Conservation (phyloP, 148 eudicot species). For the Amaranthus hypochondriacus region DNA sequence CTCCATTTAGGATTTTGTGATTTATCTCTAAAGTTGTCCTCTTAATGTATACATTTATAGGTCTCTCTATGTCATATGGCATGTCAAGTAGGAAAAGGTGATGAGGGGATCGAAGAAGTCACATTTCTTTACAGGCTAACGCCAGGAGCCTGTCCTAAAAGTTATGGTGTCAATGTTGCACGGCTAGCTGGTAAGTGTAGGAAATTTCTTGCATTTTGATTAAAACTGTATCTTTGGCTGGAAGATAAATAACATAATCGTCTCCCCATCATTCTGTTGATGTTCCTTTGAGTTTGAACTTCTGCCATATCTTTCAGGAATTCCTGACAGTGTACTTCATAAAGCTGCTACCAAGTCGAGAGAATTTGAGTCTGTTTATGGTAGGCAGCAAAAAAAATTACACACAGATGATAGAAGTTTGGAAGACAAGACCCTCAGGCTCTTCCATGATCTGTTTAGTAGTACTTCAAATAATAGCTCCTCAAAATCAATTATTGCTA, state of each 20-base stretch:
- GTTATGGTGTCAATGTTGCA: slow-evolving; percentile 98
- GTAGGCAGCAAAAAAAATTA: slow-evolving; percentile 29
- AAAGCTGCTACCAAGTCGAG: slow-evolving; percentile 74
- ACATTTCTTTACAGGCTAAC: slow-evolving; percentile 84
- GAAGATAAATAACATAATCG: not conserved
- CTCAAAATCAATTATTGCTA: slow-evolving; percentile 14
- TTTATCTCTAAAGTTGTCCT: not conserved
- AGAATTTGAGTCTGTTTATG: slow-evolving; percentile 76
- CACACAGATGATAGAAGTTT: slow-evolving; percentile 12
- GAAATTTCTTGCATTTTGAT: not conserved
- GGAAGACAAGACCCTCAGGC: slow-evolving; percentile 28
- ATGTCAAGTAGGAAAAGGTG: slow-evolving; percentile 74
- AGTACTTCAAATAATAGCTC: slow-evolving; percentile 18
- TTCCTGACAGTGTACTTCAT: slow-evolving; percentile 66
- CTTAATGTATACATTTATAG: slow-evolving; percentile 28
- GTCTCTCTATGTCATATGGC: slow-evolving; percentile 95
- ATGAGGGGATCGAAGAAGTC: slow-evolving; percentile 75
- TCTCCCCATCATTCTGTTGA: not conserved
- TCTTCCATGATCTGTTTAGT: slow-evolving; percentile 36
- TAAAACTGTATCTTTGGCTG: not conserved
- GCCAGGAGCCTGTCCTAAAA: slow-evolving; percentile 91
- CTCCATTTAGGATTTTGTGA: not conserved
- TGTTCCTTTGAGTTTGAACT: not conserved
- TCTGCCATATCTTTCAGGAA: slow-evolving; percentile 45
- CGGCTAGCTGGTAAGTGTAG: slow-evolving; percentile 61